Conservation (phyloP, 345 rosid species). For the rapeseed (Brassica napus) region Da-Ae NC_063437.1:14678001-14678500, state of each 20-base stretch:
- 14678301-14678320: conserved; percentile 56
- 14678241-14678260: conserved; percentile 59
- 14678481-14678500: conserved; percentile 54
- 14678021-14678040: conserved; percentile 59
- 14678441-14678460: conserved; percentile 65
- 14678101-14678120: conserved; percentile 58
- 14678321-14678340: conserved; percentile 56
- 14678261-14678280: conserved; percentile 54
- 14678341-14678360: conserved; percentile 71
- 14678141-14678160: conserved; percentile 54
- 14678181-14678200: conserved; percentile 45
- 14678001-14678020: conserved; percentile 43
- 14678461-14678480: conserved; percentile 48
- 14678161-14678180: conserved; percentile 38
- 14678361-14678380: conserved; percentile 54
- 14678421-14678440: conserved; percentile 57
- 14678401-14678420: conserved; percentile 42
- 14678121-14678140: conserved; percentile 39
- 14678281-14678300: conserved; percentile 52
- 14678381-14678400: conserved; percentile 51
- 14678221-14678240: conserved; percentile 68
- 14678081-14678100: conserved; percentile 83
- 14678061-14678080: conserved; percentile 83
- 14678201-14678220: conserved; percentile 53
- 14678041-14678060: conserved; percentile 83